Percentiles rank a stretch among this genome's conserved stretches.
Evolutionary conservation across 2,329 filamentous ascomycete species (phyloP).

Genomic region (Penicillium sp.): DNA sequence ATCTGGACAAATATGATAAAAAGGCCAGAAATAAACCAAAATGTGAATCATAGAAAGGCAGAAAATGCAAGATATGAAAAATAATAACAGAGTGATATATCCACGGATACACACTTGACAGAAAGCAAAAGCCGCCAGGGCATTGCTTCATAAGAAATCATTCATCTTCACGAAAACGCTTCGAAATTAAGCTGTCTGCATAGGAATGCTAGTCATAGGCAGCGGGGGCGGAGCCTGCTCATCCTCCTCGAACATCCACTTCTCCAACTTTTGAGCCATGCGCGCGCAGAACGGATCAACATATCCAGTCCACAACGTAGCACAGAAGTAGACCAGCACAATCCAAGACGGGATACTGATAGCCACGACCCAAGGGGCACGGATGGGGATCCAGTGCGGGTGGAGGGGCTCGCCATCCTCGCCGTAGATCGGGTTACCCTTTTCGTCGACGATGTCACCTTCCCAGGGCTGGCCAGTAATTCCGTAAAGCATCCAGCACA

Average conservation of each 20-base stretch:
- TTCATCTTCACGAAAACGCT: not conserved
- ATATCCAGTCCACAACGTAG: slow-evolving; percentile 52
- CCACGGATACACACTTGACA: not conserved
- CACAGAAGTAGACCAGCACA: slow-evolving; percentile 46
- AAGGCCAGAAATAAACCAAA: not conserved
- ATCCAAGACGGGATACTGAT: slow-evolving; percentile 49
- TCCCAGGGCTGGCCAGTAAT: slow-evolving; percentile 47
- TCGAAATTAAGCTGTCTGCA: slow-evolving; percentile 15
- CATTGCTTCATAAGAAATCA: slow-evolving; percentile 1
- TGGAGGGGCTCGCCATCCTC: slow-evolving; percentile 38
- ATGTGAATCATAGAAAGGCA: not conserved
- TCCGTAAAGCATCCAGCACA: slow-evolving; percentile 53
- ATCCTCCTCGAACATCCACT: slow-evolving; percentile 45
- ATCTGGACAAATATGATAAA: not conserved
- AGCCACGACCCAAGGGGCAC: slow-evolving; percentile 38
- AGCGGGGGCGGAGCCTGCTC: slow-evolving; percentile 31
- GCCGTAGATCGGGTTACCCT: slow-evolving; percentile 25
- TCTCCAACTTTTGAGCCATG: slow-evolving; percentile 48
- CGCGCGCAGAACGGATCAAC: slow-evolving; percentile 51
- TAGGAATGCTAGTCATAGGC: slow-evolving; percentile 25
- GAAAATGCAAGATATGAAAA: not conserved
- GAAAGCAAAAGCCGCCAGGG: slow-evolving; percentile 5
- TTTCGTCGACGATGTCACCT: slow-evolving; percentile 16
- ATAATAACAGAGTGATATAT: not conserved
- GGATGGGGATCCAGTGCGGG: slow-evolving; percentile 43